Evolutionary conservation across 2,329 filamentous ascomycete genomes (phyloP), one percentile per base, ranked within the genome.

Genomic region (Trichophyton simii): DNA sequence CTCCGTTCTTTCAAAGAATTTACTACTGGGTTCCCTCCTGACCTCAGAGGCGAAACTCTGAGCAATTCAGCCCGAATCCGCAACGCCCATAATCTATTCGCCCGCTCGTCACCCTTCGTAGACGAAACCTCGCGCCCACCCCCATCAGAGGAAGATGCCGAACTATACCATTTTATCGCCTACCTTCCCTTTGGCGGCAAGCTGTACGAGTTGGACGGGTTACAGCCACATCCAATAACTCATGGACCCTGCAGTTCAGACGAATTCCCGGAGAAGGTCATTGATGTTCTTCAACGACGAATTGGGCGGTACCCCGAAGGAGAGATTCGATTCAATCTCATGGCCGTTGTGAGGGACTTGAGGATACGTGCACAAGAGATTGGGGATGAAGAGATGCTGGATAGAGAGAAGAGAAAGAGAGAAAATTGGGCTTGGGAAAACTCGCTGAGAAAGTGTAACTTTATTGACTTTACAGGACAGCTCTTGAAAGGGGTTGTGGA

Each of bases 81-180:
- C 34, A 83, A 83, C 70, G 88, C 89, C 61, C 91, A 96, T 80
- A 96, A 96, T 74, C 88, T 87, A 64, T 96, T 96, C 74, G 89
- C 91, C 50, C 82, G 87, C 64, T 88, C 87, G 63, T 95, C 87
- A 63, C 94, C 94, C 2, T 99, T 99, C 72, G 86, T 89, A 60
- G 91, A 96, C 73, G 94, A 99, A 81, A 95, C 90, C 64, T 83
- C 87, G 67, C 83, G 86, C 9, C 79, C 84, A 9, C 82, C 83
- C 13, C 83, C 82, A 60, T 83, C 84, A n/a, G 85, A 85, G 64
- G 81, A 89, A 61, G 91, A 95, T 69, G 69, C 67, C 0, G 94
- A 97, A 71, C 89, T 92, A 31, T 99, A 95, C 77, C 94, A 99
- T 78, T 99, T 99, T 75, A 91, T 99, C 69, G 94, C 91, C 36